Evolutionary conservation across 805 yeast species (phyloP).

Genomic region (Diddensiella caesifluorescens): DNA sequence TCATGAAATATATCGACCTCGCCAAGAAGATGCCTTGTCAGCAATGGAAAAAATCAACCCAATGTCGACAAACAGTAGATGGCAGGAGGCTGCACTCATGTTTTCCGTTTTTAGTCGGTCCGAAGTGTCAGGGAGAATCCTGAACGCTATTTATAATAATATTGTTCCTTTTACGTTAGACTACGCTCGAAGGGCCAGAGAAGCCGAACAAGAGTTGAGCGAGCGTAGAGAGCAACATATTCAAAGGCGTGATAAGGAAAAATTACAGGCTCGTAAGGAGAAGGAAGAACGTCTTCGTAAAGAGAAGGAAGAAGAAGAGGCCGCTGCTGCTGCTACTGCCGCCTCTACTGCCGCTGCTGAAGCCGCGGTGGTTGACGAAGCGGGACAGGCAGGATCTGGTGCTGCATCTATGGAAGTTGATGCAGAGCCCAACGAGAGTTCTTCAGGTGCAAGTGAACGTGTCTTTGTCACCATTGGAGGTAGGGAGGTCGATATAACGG

Average conservation of each 20-base stretch:
- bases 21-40: slow-evolving; percentile 11
- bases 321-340: slow-evolving; percentile 16
- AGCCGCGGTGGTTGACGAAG: slow-evolving; percentile 10
- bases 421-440: slow-evolving; percentile 7
- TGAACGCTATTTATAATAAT: slow-evolving; percentile 23
- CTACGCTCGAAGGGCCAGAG: slow-evolving; percentile 25
- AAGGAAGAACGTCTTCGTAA: slow-evolving; percentile 27
- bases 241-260: slow-evolving; percentile 14
- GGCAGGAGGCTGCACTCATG: slow-evolving; percentile 55
- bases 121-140: slow-evolving; percentile 26
- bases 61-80: slow-evolving; percentile 55
- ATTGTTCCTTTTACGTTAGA: slow-evolving; percentile 22
- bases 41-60: slow-evolving; percentile 19
- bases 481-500: slow-evolving; percentile 74
- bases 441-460: slow-evolving; percentile 39
- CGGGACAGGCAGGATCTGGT: slow-evolving; percentile 15
- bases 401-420: slow-evolving; percentile 21
- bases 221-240: slow-evolving; percentile 28
- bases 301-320: slow-evolving; percentile 27
- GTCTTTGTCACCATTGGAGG: slow-evolving; percentile 71
- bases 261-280: slow-evolving; percentile 17
- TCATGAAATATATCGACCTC: slow-evolving; percentile 10
- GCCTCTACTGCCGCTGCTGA: slow-evolving; percentile 14
- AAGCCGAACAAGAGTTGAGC: slow-evolving; percentile 22
- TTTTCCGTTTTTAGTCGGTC: slow-evolving; percentile 43